Evolutionary conservation across 331 rosid species (phyloP), one percentile per base, ranked within the genome.

Genomic region (Rhamnella rubrinervis): DNA sequence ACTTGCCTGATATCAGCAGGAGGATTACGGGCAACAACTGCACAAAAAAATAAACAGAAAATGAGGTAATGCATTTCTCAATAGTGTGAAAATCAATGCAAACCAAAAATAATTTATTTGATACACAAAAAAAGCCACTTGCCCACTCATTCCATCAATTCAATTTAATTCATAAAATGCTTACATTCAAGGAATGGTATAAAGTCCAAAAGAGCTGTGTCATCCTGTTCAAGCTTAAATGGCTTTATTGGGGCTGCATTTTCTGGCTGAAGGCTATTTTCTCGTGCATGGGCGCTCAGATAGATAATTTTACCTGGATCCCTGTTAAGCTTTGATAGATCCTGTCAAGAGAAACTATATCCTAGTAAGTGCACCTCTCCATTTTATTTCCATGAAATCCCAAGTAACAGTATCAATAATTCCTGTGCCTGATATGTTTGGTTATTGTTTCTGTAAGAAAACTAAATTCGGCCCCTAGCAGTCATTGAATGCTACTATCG

Each of bases 161-260:
- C 11, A 21, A 58, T 6, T 17, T 63, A 63, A 59, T 71, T 14
- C 49, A 19, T 16, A 69, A 67, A 70, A 35, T 49, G 56, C 98
- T 92, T 83, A 89, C 98, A 87, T 76, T 92, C 98, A 63, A 92
- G 91, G 74, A 92, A 92, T 59, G 97, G 98, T 63, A 93, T 93
- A 55, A 88, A 87, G 78, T 93, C 98, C 85, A 93, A 58, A 73
- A 93, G 97, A 59, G 88, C 80, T 0, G 98, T 91, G 75, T 93
- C 97, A 73, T 93, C 95, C 38, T 44, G 55, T 68, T 89, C 98
- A 58, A 64, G 67, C 87, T 85, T 81, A 86, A 86, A 93, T 59
- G 97, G 85, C 84, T 89, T 93, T 63, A 93, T 77, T 41, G 79
- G 78, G 41, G 93, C 88, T 71, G 81, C 85, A 63, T 93, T 93